These are phyloP conservation scores for Tulasnella sp. DNA, from an alignment of 768 basidiomycete genomes.

Conservation along the genomic window DNA sequence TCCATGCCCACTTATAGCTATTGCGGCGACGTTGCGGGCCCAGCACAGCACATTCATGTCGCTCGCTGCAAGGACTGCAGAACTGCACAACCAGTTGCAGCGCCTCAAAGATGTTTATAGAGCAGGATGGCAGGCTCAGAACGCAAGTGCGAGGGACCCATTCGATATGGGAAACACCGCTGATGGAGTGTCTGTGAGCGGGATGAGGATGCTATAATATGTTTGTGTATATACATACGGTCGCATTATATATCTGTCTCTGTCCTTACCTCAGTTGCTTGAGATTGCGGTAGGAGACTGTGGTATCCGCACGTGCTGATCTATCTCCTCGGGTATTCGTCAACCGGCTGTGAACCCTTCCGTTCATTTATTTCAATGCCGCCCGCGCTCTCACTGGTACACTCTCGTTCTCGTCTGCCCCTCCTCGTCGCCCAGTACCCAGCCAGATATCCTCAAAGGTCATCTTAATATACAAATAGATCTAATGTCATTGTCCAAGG, in stretches of 20 bases:
- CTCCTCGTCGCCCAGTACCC: background rate
- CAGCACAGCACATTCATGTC: slow-evolving; percentile 69
- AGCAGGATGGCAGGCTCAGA: slow-evolving; percentile 67
- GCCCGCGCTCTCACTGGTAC: too few relatives aligned
- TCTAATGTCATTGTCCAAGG: slow-evolving; percentile 32
- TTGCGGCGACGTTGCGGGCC: slow-evolving; percentile 64
- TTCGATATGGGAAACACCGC: slow-evolving; percentile 31
- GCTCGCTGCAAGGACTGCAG: slow-evolving; percentile 64
- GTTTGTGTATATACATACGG: background rate
- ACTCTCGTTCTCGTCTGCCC: background rate
- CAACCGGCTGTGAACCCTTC: too few relatives aligned
- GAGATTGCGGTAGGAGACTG: background rate
- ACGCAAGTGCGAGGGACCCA: slow-evolving; percentile 74
- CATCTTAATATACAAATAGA: background rate
- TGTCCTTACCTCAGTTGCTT: slow-evolving; percentile 8
- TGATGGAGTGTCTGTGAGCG: background rate
- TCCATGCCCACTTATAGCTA: slow-evolving; percentile 35
- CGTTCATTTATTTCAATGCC: too few relatives aligned
- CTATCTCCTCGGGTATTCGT: background rate
- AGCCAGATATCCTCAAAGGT: too few relatives aligned
- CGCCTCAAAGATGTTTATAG: slow-evolving; percentile 66
- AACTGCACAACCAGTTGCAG: slow-evolving; percentile 60
- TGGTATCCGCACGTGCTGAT: slow-evolving; percentile 6
- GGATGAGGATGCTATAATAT: background rate
- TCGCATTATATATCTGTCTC: too few relatives aligned